Conservation (phyloP, 2,329 filamentous ascomycete species). For the Dichotomopilus funicola region DNA sequence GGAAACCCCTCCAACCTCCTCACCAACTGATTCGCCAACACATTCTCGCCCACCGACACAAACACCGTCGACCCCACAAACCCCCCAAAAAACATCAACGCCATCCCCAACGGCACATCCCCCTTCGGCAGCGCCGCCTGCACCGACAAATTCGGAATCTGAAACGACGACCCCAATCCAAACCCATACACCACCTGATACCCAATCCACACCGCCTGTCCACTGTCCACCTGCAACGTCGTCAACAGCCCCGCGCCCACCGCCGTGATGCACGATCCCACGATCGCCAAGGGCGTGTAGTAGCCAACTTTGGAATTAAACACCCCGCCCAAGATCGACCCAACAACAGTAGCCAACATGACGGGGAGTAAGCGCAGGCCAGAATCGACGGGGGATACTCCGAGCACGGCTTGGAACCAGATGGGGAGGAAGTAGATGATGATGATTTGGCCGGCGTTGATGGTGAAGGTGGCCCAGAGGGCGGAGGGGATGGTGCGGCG, state of each 20-base stretch:
- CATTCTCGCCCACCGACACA: slow-evolving; percentile 37
- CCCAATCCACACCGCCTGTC: slow-evolving; percentile 29
- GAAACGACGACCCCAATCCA: slow-evolving; percentile 34
- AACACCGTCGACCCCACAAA: slow-evolving; percentile 39
- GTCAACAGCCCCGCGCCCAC: slow-evolving; percentile 34
- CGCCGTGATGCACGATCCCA: slow-evolving; percentile 24
- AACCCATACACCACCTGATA: slow-evolving; percentile 30
- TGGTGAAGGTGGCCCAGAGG: slow-evolving; percentile 33
- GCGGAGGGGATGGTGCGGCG: slow-evolving; percentile 31
- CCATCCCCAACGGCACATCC: slow-evolving; percentile 37
- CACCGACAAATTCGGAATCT: slow-evolving; percentile 32
- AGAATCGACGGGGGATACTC: slow-evolving; percentile 18
- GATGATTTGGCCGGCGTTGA: slow-evolving; percentile 17
- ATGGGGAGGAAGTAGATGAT: slow-evolving; percentile 40
- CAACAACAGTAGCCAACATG: slow-evolving; percentile 13
- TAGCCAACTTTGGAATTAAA: slow-evolving; percentile 16
- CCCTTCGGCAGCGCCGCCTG: slow-evolving; percentile 33
- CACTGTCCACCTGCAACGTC: slow-evolving; percentile 28
- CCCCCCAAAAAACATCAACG: slow-evolving; percentile 34
- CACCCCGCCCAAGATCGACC: slow-evolving; percentile 14
- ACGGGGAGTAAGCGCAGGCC: slow-evolving; percentile 19
- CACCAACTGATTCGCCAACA: slow-evolving; percentile 32
- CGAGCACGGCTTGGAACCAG: slow-evolving; percentile 32
- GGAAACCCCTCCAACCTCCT: background rate
- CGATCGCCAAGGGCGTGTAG: slow-evolving; percentile 19